Percentiles rank a stretch among this genome's conserved stretches.
phyloP scores from a whole-genome alignment of 805 yeast genomes.

The Saturnispora silvae region DNA sequence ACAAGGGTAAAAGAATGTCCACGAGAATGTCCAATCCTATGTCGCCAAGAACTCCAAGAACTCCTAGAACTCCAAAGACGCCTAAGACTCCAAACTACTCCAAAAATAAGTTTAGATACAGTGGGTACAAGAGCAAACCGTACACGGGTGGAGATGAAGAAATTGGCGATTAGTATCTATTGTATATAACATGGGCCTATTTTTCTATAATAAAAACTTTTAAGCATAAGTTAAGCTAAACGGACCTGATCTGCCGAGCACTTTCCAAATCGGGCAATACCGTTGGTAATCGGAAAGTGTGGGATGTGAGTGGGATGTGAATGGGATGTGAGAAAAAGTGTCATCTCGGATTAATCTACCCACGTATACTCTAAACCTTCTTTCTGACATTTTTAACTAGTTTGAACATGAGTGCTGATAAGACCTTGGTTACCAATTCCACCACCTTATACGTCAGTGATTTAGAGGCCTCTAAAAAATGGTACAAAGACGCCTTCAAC shows the following conservation, averaged over 20 bases:
- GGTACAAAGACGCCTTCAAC: constrained; percentile 68
- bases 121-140: constrained; percentile 7
- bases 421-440: constrained; percentile 44
- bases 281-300: no score
- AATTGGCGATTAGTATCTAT: neutral
- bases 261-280: no score
- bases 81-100: constrained; percentile 11
- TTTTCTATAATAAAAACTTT: no score
- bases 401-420: no score
- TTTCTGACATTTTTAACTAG: no score
- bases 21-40: constrained; percentile 16
- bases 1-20: constrained; percentile 27
- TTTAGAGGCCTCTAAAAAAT: constrained; percentile 59
- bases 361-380: no score
- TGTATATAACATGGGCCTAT: neutral
- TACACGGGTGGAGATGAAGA: neutral
- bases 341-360: no score
- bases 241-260: no score
- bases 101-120: constrained; percentile 11
- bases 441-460: constrained; percentile 76
- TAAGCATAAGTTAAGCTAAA: no score
- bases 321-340: no score
- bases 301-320: no score
- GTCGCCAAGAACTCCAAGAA: constrained; percentile 19
- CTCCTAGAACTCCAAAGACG: constrained; percentile 20